Conservation (phyloP, 2,329 filamentous ascomycete genomes). For the Alternaria consortialis region DNA sequence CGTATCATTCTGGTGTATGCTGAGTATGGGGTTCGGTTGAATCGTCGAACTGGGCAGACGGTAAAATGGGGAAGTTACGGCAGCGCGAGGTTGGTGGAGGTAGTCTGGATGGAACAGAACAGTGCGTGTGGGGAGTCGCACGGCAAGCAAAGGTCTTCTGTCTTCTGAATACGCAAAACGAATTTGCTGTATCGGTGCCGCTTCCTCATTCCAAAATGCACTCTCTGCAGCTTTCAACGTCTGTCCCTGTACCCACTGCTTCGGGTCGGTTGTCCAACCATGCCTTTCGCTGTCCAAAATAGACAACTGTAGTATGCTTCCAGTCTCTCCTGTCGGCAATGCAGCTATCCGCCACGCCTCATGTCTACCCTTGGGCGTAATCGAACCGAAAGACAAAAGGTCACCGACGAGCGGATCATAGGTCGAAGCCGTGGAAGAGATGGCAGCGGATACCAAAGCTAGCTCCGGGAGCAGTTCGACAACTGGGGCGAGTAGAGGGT, state of each 20-base stretch:
- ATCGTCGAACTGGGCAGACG: conserved; percentile 60
- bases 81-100: conserved; percentile 19
- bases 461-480: conserved; percentile 33
- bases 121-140: conserved; percentile 58
- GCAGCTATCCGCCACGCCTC: conserved; percentile 39
- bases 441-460: conserved; percentile 37
- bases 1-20: conserved; percentile 62
- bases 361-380: conserved; percentile 56
- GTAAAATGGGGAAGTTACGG: conserved; percentile 29
- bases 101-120: conserved; percentile 57
- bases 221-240: conserved; percentile 57
- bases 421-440: conserved; percentile 37
- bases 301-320: conserved; percentile 66
- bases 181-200: conserved; percentile 64
- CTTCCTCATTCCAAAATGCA: conserved; percentile 64
- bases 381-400: conserved; percentile 66
- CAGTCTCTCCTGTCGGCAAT: conserved; percentile 62
- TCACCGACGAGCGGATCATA: conserved; percentile 54
- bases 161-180: conserved; percentile 59
- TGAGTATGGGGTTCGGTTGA: conserved; percentile 63
- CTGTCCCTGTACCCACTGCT: conserved; percentile 59
- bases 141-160: conserved; percentile 59
- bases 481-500: conserved; percentile 39
- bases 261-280: conserved; percentile 62
- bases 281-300: conserved; percentile 61